phyloP scores from a whole-genome alignment of 1,139 yeast genomes.

The Geotrichum armillariae region DNA sequence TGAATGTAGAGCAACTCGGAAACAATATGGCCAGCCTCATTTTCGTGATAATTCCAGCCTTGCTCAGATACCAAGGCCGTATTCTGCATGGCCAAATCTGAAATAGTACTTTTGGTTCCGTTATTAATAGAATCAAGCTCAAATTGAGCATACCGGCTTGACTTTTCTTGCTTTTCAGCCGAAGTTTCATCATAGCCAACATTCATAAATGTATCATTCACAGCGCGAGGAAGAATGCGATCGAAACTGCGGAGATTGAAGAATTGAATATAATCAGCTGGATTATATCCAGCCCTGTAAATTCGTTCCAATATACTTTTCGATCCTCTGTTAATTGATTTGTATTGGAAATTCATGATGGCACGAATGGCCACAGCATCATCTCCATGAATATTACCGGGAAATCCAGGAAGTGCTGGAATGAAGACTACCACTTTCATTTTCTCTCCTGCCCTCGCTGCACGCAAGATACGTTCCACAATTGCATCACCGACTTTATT shows the following conservation, averaged over 20 bases:
- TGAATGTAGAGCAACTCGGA: slow-evolving; percentile 26
- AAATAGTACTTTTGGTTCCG: slow-evolving; percentile 17
- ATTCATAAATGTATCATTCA: slow-evolving; percentile 4
- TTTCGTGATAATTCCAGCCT: slow-evolving; percentile 19
- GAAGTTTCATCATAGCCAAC: slow-evolving; percentile 15
- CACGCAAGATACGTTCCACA: slow-evolving; percentile 22
- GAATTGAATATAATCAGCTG: slow-evolving; percentile 24
- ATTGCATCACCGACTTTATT: slow-evolving; percentile 25
- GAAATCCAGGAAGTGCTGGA: slow-evolving; percentile 26
- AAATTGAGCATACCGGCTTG: slow-evolving; percentile 7
- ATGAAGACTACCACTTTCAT: slow-evolving; percentile 20
- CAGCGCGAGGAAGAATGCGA: slow-evolving; percentile 17
- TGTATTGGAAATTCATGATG: slow-evolving; percentile 25
- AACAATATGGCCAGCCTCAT: slow-evolving; percentile 24
- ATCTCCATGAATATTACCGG: slow-evolving; percentile 23
- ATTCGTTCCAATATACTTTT: slow-evolving; percentile 23
- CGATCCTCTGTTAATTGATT: slow-evolving; percentile 23
- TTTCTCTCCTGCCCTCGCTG: slow-evolving; percentile 22
- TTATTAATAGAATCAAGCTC: slow-evolving; percentile 8
- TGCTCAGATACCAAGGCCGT: slow-evolving; percentile 13
- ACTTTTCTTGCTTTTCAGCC: slow-evolving; percentile 13
- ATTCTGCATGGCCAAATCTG: slow-evolving; percentile 17
- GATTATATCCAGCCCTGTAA: slow-evolving; percentile 21
- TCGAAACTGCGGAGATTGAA: slow-evolving; percentile 22
- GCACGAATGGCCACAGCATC: slow-evolving; percentile 24